Base-by-base conservation (phyloP, 768 basidiomycete genomes). In the Hypholoma sublateritium region DNA sequence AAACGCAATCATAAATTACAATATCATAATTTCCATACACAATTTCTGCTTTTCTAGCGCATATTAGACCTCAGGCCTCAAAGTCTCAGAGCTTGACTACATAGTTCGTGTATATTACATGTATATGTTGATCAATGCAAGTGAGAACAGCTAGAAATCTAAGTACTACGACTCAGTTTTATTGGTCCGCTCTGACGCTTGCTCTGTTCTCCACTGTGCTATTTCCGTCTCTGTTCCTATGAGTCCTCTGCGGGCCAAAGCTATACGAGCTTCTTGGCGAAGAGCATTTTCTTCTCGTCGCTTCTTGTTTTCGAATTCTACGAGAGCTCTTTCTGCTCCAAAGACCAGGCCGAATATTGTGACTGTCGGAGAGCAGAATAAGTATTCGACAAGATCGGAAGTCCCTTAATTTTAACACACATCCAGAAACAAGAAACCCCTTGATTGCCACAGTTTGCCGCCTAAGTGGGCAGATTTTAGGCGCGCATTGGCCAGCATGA, bases 141-240 rank as follows among this genome's bases (percentile, higher is more conserved):
- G 39, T 41, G 7, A 9, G 22, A 21, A 12, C 28, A 28, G 28
- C 8, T 24, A 14, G 24, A 14, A 25, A 28, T 17, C 11, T 11
- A 19, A 22, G 21, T n/a, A 28, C 24, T 43, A 49, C 21, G 21
- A 43, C n/a, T 39, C 25, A 49, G 22, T 17, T 22, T 1, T 7
- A 21, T 42, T 28, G 11, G 21, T 49, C 32, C 28, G 35, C 22
- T 56, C 48, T 22, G 37, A 12, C 44, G 44, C 60, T 44, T 62
- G 69, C 28, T 69, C 70, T 55, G 75, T 81, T 67, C 81, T 87
- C 93, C 93, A 95, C 68, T 84, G 85, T 32, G 84, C 77, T 32
- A 95, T 94, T 59, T 89, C 91, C 8, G 88, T 84, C 70, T 95
- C 93, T 6, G 92, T 93, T 2, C 85, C 84, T 52, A 95, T 80